phyloP scores from a whole-genome alignment of 371 early-diverging fungal genomes.

The Actinomortierella ambigua region DNA sequence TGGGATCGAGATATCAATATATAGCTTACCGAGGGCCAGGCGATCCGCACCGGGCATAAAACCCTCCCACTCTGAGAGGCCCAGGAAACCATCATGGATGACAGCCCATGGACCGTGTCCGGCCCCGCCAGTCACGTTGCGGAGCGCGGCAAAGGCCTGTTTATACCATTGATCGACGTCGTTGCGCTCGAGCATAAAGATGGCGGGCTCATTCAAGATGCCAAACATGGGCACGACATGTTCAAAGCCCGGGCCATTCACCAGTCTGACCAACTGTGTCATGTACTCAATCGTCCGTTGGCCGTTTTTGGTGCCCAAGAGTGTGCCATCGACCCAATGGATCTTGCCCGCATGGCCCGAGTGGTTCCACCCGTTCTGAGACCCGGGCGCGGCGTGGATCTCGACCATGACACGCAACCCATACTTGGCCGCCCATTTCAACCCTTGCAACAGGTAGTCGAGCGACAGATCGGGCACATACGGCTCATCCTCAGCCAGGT shows the following conservation, averaged over 20 bases:
- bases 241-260: constrained; percentile 54
- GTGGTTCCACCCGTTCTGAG: constrained; percentile 82
- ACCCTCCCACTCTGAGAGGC: constrained; percentile 42
- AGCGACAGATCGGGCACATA: constrained; percentile 62
- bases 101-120: constrained; percentile 34
- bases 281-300: constrained; percentile 45
- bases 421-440: constrained; percentile 73
- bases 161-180: constrained; percentile 28
- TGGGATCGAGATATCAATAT: too few relatives aligned
- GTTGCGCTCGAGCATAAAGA: constrained; percentile 31
- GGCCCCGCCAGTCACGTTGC: constrained; percentile 16
- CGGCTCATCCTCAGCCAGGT: constrained; percentile 53
- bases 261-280: constrained; percentile 46
- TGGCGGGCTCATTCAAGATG: constrained; percentile 52
- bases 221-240: constrained; percentile 60
- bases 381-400: constrained; percentile 78
- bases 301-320: constrained; percentile 39
- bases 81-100: constrained; percentile 47
- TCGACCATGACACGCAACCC: constrained; percentile 76
- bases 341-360: constrained; percentile 55
- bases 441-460: constrained; percentile 60
- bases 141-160: constrained; percentile 32
- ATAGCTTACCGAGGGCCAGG: constrained; percentile 38
- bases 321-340: constrained; percentile 52
- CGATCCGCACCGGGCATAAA: constrained; percentile 41